phyloP scores from a whole-genome alignment of 805 yeast genomes.

The Wickerhamomyces chambardii region DNA sequence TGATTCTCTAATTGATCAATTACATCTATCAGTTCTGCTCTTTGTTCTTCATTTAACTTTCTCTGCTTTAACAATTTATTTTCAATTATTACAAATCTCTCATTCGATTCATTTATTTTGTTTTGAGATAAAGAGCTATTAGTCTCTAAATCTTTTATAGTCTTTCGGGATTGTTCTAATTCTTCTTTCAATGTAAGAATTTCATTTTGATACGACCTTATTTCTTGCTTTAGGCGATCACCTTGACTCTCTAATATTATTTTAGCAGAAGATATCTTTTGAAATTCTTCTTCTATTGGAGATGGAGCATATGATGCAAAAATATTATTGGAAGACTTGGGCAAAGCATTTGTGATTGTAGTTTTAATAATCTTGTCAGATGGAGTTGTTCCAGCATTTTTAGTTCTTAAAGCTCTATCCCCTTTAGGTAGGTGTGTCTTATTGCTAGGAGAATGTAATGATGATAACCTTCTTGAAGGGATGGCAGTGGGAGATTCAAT shows the following conservation, averaged over 20 bases:
- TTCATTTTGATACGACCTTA: constrained; percentile 19
- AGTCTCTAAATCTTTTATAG: constrained; percentile 7
- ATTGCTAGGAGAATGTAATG: constrained; percentile 2
- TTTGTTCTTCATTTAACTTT: constrained; percentile 38
- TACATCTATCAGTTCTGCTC: constrained; percentile 51
- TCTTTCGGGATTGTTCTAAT: constrained; percentile 5
- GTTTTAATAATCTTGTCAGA: constrained; percentile 1
- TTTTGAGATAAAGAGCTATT: constrained; percentile 3
- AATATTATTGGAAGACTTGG: constrained; percentile 2
- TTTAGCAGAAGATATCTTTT: constrained; percentile 10
- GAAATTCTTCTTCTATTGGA: constrained; percentile 11
- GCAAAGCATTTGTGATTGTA: constrained; percentile 1
- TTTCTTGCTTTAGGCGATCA: constrained; percentile 34
- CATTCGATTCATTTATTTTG: constrained; percentile 8
- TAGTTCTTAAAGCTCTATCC: too few relatives aligned
- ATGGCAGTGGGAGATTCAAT: constrained; percentile 8
- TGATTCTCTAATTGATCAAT: constrained; percentile 46
- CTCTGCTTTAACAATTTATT: constrained; percentile 36
- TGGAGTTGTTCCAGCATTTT: background rate
- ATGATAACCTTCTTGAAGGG: constrained; percentile 3
- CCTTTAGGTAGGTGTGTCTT: background rate
- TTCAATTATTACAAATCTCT: constrained; percentile 21
- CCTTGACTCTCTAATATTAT: constrained; percentile 12
- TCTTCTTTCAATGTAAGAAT: constrained; percentile 3
- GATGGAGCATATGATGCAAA: background rate